Base-by-base conservation (phyloP, 208 protist genomes). In the Acanthamoeba sp. region DNA sequence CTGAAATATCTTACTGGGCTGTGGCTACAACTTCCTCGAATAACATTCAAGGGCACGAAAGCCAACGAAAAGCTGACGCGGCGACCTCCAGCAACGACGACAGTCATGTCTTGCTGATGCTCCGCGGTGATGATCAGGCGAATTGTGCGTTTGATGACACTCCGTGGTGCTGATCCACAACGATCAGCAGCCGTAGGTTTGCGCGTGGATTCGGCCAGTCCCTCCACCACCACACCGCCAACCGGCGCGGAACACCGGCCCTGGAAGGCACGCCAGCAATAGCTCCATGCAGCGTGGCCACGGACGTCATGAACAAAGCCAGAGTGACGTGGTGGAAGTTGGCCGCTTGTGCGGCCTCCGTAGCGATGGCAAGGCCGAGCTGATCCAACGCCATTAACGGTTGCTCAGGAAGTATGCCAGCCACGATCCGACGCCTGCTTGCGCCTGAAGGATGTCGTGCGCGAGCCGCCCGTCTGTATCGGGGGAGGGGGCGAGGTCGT, bases 401-500 rank as follows among this genome's bases (percentile, higher is more conserved):
- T n/a, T n/a, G n/a, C n/a, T n/a, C n/a, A n/a, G n/a, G n/a, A n/a
- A n/a, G n/a, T n/a, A n/a, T n/a, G n/a, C n/a, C n/a, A n/a, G n/a
- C n/a, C n/a, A n/a, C n/a, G n/a, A n/a, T n/a, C n/a, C n/a, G n/a
- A n/a, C n/a, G 55, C 0, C 55, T 22, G 22, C 22, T 62, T 22
- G 55, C 71, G 34, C 36, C 71, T 20, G 40, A 82, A 82, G 36
- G 71, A 82, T 7, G 71, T 82, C 22, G 71, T 82, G 71, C 71
- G 71, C 71, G 71, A 82, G 27, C 71, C 20, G 40, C 71, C 71
- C 40, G 38, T 40, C 71, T 82, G 18, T 5, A n/a, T n/a, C n/a
- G n/a, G n/a, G n/a, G n/a, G 16, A 22, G 22, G 55, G 55, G 12
- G 22, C 12, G 22, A 62, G 22, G 22, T 27, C 12, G 55, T 62